A percentile compares a stretch with the other conserved stretches of the same genome.
Conservation (phyloP, 768 basidiomycete species). For the Hericium alpestre region DNA sequence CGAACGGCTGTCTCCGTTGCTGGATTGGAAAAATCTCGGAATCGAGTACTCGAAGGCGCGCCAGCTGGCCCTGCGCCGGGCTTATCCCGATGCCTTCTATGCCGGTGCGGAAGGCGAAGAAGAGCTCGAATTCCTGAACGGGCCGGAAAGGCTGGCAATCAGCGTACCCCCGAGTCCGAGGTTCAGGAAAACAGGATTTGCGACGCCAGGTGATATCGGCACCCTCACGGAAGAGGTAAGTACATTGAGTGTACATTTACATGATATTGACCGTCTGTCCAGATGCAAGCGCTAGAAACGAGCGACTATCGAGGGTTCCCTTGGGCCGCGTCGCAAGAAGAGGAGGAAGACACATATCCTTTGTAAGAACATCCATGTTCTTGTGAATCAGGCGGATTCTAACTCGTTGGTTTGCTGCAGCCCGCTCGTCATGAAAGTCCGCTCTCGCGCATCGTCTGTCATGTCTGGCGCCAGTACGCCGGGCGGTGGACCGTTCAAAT, state of each 20-base stretch:
- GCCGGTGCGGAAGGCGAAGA: conserved; percentile 46
- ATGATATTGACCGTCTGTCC: neutral
- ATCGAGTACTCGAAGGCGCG: conserved; percentile 95
- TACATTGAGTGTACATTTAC: neutral
- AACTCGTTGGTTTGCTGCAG: conserved; percentile 26
- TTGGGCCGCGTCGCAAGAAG: conserved; percentile 52
- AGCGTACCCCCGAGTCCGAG: conserved; percentile 85
- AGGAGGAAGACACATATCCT: conserved; percentile 87
- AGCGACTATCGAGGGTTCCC: conserved; percentile 73
- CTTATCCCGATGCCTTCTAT: conserved; percentile 91
- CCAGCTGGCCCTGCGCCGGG: conserved; percentile 81
- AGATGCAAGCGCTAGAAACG: conserved; percentile 84
- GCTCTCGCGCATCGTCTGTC: conserved; percentile 73
- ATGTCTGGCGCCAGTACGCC: conserved; percentile 72
- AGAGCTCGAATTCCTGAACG: conserved; percentile 45
- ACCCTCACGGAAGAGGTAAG: conserved; percentile 78
- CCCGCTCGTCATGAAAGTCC: conserved; percentile 84
- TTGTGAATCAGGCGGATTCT: conserved; percentile 7
- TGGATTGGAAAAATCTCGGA: conserved; percentile 98
- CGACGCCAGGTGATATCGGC: conserved; percentile 90
- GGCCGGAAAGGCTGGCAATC: conserved; percentile 62
- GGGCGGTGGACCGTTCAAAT: conserved; percentile 70
- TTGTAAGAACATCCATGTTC: conserved; percentile 43
- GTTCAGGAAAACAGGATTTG: conserved; percentile 58
- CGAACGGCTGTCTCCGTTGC: conserved; percentile 81